Evolutionary conservation across 2,329 filamentous ascomycete species (phyloP).

Genomic region (Lachnellula suecica): DNA sequence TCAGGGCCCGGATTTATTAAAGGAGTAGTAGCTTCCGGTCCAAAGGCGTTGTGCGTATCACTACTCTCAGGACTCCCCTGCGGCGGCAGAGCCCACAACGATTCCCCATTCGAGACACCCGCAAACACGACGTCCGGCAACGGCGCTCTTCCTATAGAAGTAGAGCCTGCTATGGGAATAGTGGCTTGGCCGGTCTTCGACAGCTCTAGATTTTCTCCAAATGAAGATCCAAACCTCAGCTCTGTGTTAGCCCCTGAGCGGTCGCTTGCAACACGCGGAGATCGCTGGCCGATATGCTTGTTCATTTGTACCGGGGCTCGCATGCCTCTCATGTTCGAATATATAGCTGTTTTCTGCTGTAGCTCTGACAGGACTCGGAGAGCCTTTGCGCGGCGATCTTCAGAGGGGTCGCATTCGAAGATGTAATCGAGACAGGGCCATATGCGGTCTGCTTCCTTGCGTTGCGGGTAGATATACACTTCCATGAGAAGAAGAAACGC

Average conservation of each 20-base stretch:
- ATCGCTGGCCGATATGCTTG: slow-evolving; percentile 26
- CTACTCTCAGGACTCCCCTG: slow-evolving; percentile 44
- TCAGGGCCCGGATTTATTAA: slow-evolving; percentile 12
- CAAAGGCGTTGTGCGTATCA: slow-evolving; percentile 38
- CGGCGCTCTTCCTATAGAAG: slow-evolving; percentile 8
- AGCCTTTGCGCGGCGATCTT: slow-evolving; percentile 56
- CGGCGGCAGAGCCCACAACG: slow-evolving; percentile 42
- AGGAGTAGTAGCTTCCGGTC: slow-evolving; percentile 3
- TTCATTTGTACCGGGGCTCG: slow-evolving; percentile 44
- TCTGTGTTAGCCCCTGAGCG: slow-evolving; percentile 5
- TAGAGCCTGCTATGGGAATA: not conserved
- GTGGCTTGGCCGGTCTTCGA: slow-evolving; percentile 4
- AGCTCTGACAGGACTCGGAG: slow-evolving; percentile 62
- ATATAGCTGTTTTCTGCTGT: slow-evolving; percentile 57
- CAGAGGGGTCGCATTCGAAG: slow-evolving; percentile 57
- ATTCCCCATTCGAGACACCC: slow-evolving; percentile 48
- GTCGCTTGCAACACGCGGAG: slow-evolving; percentile 15
- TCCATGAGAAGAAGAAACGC: slow-evolving; percentile 69
- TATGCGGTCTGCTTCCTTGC: slow-evolving; percentile 60
- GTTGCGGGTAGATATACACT: slow-evolving; percentile 47
- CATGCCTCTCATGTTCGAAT: slow-evolving; percentile 57
- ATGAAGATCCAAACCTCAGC: too few species aligned
- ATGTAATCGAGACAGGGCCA: slow-evolving; percentile 73
- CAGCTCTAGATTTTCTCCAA: too few species aligned
- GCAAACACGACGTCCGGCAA: slow-evolving; percentile 38